Evolutionary conservation across 1,284 basidiomycete species (phyloP), one percentile per base, ranked within the genome.

Genomic region (Apiotrichum gracile): DNA sequence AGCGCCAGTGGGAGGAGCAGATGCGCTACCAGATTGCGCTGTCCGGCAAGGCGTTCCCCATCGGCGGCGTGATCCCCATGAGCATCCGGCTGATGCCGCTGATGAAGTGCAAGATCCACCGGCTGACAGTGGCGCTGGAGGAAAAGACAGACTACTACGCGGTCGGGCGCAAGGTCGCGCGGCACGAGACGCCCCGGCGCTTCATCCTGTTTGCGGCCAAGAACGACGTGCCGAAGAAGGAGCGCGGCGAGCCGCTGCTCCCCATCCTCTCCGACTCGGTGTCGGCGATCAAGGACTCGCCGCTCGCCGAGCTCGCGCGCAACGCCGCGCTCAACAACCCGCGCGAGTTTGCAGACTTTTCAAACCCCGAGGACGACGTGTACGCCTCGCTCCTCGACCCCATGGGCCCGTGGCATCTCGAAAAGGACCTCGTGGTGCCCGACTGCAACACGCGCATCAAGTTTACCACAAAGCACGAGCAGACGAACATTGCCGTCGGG

Each of bases 1-100:
- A 96, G 69, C 79, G 91, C 24, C 85, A 87, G 63, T 98, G 93
- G 93, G 93, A 97, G 57, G 82, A 85, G 55, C 87, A 96, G 69
- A 78, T 97, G 67, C 85, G 90, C 61, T 77, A 77, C 60, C 77
- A 86, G 51, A 85, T 97, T 52, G 82, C 86, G 1, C 77, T 97
- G 25, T 83, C 85, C 29, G 89, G 88, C 14, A 85, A 87, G 60
- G 85, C 83, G 59, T 89, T 91, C 73, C 82, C 86, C 14, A 83
- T 97, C 45, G 91, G 91, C 19, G 86, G 89, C 21, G 79, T 79
- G 16, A 83, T 97, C 44, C 90, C 91, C 0, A 77, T 97, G 37
- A 83, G 83, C 49, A 78, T 97, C 38, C 85, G 86, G 2, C 80
- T 97, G 52, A 83, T 89, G 78, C 93, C 94, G 4, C 74, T 93